A percentile compares a stretch with the other conserved stretches of the same genome.
These are phyloP conservation scores for Penicillium olsonii DNA, from an alignment of 2,329 filamentous ascomycete genomes.

Conservation along the genomic window DNA sequence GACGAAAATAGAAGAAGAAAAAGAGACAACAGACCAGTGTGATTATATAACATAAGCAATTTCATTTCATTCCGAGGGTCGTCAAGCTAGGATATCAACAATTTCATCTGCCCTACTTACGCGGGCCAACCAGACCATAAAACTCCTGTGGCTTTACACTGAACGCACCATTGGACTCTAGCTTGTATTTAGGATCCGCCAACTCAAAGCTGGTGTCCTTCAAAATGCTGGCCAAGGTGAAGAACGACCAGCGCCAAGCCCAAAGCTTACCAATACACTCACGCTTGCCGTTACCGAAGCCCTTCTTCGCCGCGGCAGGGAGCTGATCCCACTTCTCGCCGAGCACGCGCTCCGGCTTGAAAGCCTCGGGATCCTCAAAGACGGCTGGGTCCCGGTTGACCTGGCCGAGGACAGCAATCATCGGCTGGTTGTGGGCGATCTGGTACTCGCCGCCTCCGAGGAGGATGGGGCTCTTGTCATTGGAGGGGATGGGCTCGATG, in stretches of 20 bases:
- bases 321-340: conserved; percentile 68
- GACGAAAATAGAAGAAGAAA: background rate
- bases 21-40: background rate
- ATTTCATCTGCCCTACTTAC: conserved; percentile 12
- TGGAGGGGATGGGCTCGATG: conserved; percentile 54
- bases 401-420: conserved; percentile 53
- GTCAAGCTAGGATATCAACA: background rate
- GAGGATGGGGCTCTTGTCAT: conserved; percentile 45
- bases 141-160: conserved; percentile 54
- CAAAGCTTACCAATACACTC: conserved; percentile 71
- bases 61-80: conserved; percentile 1
- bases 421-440: conserved; percentile 54
- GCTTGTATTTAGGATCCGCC: conserved; percentile 53
- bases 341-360: conserved; percentile 70
- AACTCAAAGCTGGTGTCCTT: conserved; percentile 68
- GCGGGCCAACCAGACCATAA: conserved; percentile 18
- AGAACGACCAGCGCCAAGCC: conserved; percentile 69
- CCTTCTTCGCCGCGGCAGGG: conserved; percentile 63
- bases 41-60: background rate
- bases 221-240: conserved; percentile 62
- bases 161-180: conserved; percentile 52
- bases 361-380: conserved; percentile 64
- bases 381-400: conserved; percentile 64
- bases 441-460: conserved; percentile 62
- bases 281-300: conserved; percentile 70